phyloP scores from a whole-genome alignment of 1,284 basidiomycete genomes.

The Afroboletus lepidellus region DNA sequence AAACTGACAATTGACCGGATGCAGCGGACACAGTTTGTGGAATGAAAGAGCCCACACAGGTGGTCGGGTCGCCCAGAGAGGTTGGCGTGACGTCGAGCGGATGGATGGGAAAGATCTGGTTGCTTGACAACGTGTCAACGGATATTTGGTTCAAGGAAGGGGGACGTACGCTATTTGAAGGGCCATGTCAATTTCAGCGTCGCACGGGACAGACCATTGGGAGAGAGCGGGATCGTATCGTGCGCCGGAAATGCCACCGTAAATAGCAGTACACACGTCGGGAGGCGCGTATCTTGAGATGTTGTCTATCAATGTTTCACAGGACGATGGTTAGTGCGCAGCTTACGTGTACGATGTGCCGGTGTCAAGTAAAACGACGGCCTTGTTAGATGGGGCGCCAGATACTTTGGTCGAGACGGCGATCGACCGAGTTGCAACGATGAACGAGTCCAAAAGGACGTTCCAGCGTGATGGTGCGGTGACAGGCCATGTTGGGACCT shows the following conservation, averaged over 20 bases:
- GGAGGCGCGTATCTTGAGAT: slow-evolving; percentile 58
- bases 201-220: slow-evolving; percentile 70
- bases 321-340: slow-evolving; percentile 1
- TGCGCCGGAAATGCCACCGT: slow-evolving; percentile 59
- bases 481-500: slow-evolving; percentile 70
- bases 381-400: slow-evolving; percentile 60
- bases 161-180: slow-evolving; percentile 65
- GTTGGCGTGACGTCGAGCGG: slow-evolving; percentile 67
- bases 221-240: slow-evolving; percentile 47
- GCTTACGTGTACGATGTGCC: slow-evolving; percentile 77
- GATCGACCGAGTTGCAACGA: slow-evolving; percentile 52
- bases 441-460: slow-evolving; percentile 66
- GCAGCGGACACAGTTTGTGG: slow-evolving; percentile 57
- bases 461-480: slow-evolving; percentile 66
- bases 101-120: slow-evolving; percentile 68
- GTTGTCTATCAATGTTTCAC: slow-evolving; percentile 4
- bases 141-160: slow-evolving; percentile 4
- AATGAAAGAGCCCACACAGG: slow-evolving; percentile 72
- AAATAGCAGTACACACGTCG: slow-evolving; percentile 64
- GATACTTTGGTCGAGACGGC: slow-evolving; percentile 54
- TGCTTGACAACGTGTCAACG: slow-evolving; percentile 39
- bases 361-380: slow-evolving; percentile 71
- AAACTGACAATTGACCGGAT: slow-evolving; percentile 59
- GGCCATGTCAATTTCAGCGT: slow-evolving; percentile 69
- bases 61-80: slow-evolving; percentile 41